These are phyloP conservation scores for Eragrostis curvula DNA, from an alignment of 176 grass and related monocot genomes.

Conservation along the genomic window DNA sequence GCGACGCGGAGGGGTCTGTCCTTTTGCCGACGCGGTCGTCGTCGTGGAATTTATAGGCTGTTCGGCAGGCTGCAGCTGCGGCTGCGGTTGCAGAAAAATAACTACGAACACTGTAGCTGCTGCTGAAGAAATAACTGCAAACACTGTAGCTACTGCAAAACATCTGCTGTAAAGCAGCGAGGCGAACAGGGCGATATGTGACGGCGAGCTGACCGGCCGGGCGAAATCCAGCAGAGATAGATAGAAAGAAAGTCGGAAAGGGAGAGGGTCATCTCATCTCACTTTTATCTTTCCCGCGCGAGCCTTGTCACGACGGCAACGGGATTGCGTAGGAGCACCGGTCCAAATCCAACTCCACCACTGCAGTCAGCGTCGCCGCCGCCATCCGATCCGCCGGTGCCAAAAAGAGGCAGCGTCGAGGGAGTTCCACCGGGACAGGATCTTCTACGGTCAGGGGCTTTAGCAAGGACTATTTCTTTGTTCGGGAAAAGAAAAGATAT, in stretches of 20 bases:
- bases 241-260: neutral
- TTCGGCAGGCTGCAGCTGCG: no score
- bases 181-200: no score
- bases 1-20: neutral
- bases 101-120: no score
- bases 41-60: constrained; percentile 36
- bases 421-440: neutral
- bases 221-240: neutral
- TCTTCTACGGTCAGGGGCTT: neutral
- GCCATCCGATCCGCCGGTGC: neutral
- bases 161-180: no score
- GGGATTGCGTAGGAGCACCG: no score
- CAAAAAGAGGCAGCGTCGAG: constrained; percentile 17
- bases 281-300: neutral
- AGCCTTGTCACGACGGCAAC: neutral
- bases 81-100: no score
- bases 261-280: neutral
- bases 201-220: neutral
- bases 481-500: no score
- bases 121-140: no score
- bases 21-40: neutral
- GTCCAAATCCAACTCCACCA: neutral
- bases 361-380: neutral
- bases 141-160: no score
- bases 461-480: neutral